phyloP scores from a whole-genome alignment of 2,329 filamentous ascomycete species.

The Fusarium ramigenum region DNA sequence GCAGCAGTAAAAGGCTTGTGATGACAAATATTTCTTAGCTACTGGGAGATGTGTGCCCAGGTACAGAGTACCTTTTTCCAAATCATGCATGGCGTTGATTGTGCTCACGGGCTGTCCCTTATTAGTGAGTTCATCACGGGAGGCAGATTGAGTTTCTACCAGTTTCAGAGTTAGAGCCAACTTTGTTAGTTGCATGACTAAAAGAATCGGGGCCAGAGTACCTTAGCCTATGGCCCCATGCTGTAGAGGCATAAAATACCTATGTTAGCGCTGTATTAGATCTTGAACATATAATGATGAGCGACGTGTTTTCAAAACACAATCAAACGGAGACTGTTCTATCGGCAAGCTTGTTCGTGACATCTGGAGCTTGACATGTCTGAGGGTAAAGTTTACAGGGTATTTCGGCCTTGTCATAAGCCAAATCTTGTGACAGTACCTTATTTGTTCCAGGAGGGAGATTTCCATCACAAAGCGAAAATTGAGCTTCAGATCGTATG shows the following conservation, averaged over 20 bases:
- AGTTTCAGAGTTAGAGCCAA: constrained; percentile 20
- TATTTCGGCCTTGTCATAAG: neutral
- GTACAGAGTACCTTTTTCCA: neutral
- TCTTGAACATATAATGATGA: neutral
- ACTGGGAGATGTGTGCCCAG: neutral
- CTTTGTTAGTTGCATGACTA: constrained; percentile 4
- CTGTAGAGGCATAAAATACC: neutral
- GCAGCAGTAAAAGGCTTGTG: neutral
- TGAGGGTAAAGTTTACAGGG: neutral
- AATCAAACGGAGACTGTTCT: neutral
- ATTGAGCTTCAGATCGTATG: neutral
- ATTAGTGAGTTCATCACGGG: neutral
- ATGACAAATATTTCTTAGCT: neutral
- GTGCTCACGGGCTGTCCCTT: neutral
- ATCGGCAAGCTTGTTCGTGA: too few species aligned
- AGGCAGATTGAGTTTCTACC: constrained; percentile 24
- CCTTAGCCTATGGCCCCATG: too few species aligned
- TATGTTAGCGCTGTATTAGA: neutral
- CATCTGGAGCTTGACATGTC: neutral
- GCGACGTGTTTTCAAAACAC: neutral
- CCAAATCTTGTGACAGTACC: neutral
- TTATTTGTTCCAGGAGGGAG: neutral
- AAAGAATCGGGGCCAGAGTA: neutral
- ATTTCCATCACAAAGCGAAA: neutral
- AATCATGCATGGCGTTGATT: neutral